Evolutionary conservation across 257 asterid species (phyloP), one percentile per base, ranked within the genome.

Genomic region (Primulina huaijiensis): DNA sequence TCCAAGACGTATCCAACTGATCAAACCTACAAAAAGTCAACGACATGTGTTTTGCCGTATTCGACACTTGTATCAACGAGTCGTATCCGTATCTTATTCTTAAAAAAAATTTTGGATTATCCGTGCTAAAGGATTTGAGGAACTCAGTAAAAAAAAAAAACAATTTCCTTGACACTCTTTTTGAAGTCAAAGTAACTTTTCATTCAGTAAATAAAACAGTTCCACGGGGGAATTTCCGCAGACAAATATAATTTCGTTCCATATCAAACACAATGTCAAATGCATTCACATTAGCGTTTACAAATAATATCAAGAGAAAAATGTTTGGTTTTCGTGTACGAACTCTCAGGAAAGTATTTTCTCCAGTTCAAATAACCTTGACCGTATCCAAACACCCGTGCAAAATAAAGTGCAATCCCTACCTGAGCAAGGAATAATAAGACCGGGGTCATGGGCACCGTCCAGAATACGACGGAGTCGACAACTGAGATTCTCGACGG

Each of bases 401-500:
- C 25, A 19, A 43, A 66, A 0, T 50, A 66, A 21, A 0, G 8
- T 10, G n/a, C 33, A 65, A 23, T 53, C 38, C 60, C 23, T 60
- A 87, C 97, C 97, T 82, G 82, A 23, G 34, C 60, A 65, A 56
- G 82, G 73, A 43, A 77, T 82, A 67, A 80, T 62, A 64, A 84
- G 71, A 55, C 53, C 55, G 6, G 92, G 66, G 67, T 87, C 95
- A 62, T 82, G 84, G 31, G 50, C 83, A 60, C 95, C 93, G 72
- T 87, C 81, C 5, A 92, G 82, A 73, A 87, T 65, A 61, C 73
- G 64, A 63, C 84, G 75, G 67, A 92, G 89, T 74, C 86, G 87
- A 62, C 68, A 69, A 76, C 92, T 87, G 43, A 90, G 89, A 72
- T 67, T 78, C 72, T 79, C 82, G 68, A 88, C 89, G 14, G 98